Base-by-base conservation (phyloP, 345 rosid genomes). In the Citropsis articulata region DNA sequence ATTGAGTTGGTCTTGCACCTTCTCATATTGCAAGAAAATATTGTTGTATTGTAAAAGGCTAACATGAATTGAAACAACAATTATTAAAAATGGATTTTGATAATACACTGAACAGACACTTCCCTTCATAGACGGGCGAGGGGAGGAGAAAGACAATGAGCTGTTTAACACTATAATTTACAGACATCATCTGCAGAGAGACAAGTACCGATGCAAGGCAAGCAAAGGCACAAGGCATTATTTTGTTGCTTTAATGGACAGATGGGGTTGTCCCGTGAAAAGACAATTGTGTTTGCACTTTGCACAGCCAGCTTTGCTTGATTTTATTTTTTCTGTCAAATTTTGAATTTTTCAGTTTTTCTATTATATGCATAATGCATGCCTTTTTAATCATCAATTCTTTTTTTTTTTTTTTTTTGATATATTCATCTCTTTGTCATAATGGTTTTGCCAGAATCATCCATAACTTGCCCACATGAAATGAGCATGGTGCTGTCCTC, bases 231-330 rank as follows among this genome's bases (percentile, higher is more conserved):
- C 72, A 30, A 75, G 68, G 42, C 70, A 24, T 69, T 78, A 50
- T 45, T 19, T 12, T 27, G 28, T 38, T 42, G 77, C 79, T 81
- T 84, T 89, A 67, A 61, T 72, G 72, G 84, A 78, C 88, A 81
- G 83, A 80, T 78, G 66, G 83, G 78, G 79, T 81, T 86, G 87
- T 84, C 84, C 85, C 89, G 79, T 84, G 90, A 89, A 83, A 75
- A 82, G 86, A 83, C 85, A 73, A 36, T 45, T 84, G 62, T 76
- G 70, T 25, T n/a, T 19, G 25, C 22, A 56, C 16, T 31, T 18
- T 14, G 30, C 22, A 63, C 9, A 22, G 28, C 69, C 78, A 83
- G 38, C 82, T 82, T 22, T 71, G 78, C 80, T 72, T 19, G 38
- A 30, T 4, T 6, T 33, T 9, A 0, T 40, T 66, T 62, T 62